Percentiles rank a stretch among this genome's conserved stretches.
phyloP scores from a whole-genome alignment of 2,329 filamentous ascomycete genomes.

The Chaetomium strumarium region DNA sequence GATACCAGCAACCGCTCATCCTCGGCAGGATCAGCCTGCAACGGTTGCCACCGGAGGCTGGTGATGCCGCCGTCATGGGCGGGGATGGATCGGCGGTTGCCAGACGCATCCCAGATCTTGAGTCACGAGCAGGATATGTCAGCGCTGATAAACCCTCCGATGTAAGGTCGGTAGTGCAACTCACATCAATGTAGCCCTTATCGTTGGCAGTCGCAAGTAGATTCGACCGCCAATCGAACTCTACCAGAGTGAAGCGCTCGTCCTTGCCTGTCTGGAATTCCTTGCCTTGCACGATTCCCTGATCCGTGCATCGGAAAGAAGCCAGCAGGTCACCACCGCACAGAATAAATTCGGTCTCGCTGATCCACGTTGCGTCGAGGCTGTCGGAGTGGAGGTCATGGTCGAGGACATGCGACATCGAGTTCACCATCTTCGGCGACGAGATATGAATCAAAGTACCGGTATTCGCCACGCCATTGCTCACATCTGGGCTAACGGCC shows the following conservation, averaged over 20 bases:
- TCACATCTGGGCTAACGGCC: conserved; percentile 49
- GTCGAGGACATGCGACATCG: conserved; percentile 43
- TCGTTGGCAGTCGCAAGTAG: conserved; percentile 55
- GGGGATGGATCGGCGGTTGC: conserved; percentile 49
- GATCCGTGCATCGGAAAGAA: conserved; percentile 42
- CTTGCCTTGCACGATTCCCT: conserved; percentile 39
- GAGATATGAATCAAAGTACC: conserved; percentile 51
- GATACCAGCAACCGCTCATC: conserved; percentile 56
- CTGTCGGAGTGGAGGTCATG: conserved; percentile 47
- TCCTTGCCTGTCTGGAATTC: conserved; percentile 49
- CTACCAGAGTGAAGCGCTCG: conserved; percentile 49
- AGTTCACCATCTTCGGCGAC: conserved; percentile 37
- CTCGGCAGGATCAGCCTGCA: conserved; percentile 34
- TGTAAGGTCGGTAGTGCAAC: conserved; percentile 23
- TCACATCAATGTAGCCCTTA: conserved; percentile 55
- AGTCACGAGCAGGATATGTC: not conserved
- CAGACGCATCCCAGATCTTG: conserved; percentile 51
- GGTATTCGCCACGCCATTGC: conserved; percentile 33
- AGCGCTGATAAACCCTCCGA: not conserved
- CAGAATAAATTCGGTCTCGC: conserved; percentile 51
- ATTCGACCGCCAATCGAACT: conserved; percentile 49
- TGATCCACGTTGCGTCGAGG: conserved; percentile 56
- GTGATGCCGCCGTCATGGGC: conserved; percentile 56
- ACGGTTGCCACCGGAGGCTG: conserved; percentile 55
- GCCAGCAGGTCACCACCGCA: conserved; percentile 52